Evolutionary conservation across 805 yeast species (phyloP), one percentile per base, ranked within the genome.

Genomic region (Yarrowia osloensis): DNA sequence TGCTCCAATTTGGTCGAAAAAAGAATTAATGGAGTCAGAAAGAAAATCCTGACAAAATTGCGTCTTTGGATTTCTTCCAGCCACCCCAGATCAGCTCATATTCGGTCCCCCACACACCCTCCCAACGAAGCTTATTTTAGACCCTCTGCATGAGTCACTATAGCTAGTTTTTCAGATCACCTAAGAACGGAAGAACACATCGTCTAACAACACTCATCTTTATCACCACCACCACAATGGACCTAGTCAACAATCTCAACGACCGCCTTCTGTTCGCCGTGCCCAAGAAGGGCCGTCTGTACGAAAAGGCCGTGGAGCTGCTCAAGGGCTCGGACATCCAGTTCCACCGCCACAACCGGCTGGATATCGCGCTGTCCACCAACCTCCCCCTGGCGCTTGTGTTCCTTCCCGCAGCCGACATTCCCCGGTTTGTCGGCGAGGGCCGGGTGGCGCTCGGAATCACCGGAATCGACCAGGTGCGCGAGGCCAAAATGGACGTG

Each of bases 381-480:
- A 92, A 88, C 78, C 80, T 95, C 73, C 98, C 98, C 8, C 85
- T 95, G 55, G 98, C 98, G 0, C 82, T 95, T 70, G 94, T 95
- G 65, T 95, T 95, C 79, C 81, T 95, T 68, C 99, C 99, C 7
- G 99, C 99, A 11, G 97, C 98, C 8, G 99, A 95, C 77, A 95
- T 95, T 68, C 99, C 99, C 61, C 87, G 92, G 57, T 95, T 95
- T 74, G 99, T 95, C 19, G 98, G 97, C 66, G 98, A 94, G 79
- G 99, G 99, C 80, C 87, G 95, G 74, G 95, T 98, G 83, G 91
- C 93, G 70, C 80, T 95, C 68, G 99, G 99, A 73, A 95, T 95
- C 74, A 95, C 99, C 22, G 99, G 99, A 67, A 89, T 90, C 71
- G 99, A 95, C 77, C 98, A 94, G 79, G 97, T 95, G 50, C 84